These are phyloP conservation scores for Rhododendron simsii DNA, from an alignment of 148 eudicot species.

Conservation along the genomic window DNA sequence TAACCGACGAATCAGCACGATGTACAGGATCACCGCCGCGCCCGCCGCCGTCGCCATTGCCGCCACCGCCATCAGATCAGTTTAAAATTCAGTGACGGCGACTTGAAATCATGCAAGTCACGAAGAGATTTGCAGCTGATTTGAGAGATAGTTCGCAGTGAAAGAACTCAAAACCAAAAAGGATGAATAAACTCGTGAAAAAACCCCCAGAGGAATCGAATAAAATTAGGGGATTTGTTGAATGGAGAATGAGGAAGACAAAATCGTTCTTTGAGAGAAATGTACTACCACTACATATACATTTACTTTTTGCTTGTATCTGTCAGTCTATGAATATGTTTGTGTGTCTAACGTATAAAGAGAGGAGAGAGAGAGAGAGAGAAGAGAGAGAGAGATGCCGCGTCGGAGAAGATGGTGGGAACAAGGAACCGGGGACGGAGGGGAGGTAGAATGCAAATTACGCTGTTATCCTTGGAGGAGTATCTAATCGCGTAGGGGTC, in stretches of 20 bases:
- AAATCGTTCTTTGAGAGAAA: neutral
- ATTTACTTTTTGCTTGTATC: neutral
- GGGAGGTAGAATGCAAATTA: neutral
- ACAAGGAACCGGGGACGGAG: conserved; percentile 3
- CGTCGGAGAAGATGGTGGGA: neutral
- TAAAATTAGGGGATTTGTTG: neutral
- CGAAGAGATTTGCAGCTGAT: neutral
- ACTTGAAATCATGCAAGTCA: neutral
- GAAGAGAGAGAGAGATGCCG: neutral
- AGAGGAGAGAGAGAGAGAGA: neutral
- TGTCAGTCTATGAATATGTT: neutral
- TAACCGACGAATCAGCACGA: conserved; percentile 43
- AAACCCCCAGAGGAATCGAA: no score
- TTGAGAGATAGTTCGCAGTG: neutral
- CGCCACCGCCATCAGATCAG: conserved; percentile 59
- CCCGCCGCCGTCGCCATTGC: conserved; percentile 87
- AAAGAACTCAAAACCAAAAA: neutral
- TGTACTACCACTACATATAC: neutral
- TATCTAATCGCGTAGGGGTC: no score
- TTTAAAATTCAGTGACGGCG: conserved; percentile 1
- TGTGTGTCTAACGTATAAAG: neutral
- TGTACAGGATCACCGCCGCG: conserved; percentile 62
- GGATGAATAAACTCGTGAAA: neutral
- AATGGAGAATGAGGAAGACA: neutral
- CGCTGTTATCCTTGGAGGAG: no score